These are phyloP conservation scores for Celoporthe dispersa DNA, from an alignment of 2,329 filamentous ascomycete species.

Conservation along the genomic window DNA sequence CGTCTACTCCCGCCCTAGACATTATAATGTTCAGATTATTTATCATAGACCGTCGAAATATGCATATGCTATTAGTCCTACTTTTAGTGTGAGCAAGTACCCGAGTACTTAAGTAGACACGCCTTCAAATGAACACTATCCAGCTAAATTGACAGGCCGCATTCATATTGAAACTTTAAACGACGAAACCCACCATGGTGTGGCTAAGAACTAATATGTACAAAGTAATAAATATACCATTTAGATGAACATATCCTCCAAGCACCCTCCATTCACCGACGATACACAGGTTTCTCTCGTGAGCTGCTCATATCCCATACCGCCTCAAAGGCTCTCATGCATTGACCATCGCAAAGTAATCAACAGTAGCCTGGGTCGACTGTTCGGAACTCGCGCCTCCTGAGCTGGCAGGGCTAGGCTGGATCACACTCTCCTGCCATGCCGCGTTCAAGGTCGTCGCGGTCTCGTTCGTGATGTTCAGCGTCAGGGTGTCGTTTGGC, in stretches of 20 bases:
- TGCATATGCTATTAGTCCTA: too few species aligned
- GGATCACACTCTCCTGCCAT: constrained; percentile 33
- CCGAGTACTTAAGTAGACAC: too few species aligned
- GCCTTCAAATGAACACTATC: too few species aligned
- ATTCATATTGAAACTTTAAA: too few species aligned
- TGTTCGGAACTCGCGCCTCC: neutral
- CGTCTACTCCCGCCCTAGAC: too few species aligned
- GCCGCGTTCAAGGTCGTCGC: constrained; percentile 32
- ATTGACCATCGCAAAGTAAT: constrained; percentile 38
- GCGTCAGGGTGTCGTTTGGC: constrained; percentile 31
- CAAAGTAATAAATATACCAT: neutral
- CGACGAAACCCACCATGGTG: too few species aligned
- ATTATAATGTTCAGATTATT: too few species aligned
- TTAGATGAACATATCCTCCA: neutral
- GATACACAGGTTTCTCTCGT: neutral
- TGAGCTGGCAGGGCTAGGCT: neutral
- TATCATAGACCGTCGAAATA: too few species aligned
- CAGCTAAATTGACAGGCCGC: too few species aligned
- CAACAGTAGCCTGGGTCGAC: constrained; percentile 28
- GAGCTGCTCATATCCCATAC: neutral
- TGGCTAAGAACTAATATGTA: neutral
- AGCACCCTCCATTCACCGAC: neutral
- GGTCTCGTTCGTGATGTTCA: constrained; percentile 32
- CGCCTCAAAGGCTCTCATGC: constrained; percentile 18
- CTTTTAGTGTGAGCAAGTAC: too few species aligned